Evolutionary conservation across 805 yeast genomes (phyloP).

Genomic region (Wickerhamomyces ciferrii): DNA sequence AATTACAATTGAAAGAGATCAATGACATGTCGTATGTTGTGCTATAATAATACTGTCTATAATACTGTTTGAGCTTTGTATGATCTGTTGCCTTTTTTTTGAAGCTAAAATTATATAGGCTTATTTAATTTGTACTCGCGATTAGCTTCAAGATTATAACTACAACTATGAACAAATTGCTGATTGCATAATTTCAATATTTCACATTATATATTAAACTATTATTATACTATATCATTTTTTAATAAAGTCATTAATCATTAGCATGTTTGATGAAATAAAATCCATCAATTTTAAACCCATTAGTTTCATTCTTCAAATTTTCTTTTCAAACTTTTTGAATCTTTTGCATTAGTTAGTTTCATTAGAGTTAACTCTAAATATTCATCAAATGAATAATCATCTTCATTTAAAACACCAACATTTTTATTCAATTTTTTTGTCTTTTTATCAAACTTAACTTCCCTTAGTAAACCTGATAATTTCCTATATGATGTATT

Average conservation of each 20-base stretch:
- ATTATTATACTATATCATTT: neutral
- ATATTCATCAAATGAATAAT: slow-evolving; percentile 7
- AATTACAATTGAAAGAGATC: no score
- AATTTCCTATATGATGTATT: slow-evolving; percentile 15
- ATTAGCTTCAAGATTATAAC: no score
- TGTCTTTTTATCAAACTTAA: slow-evolving; percentile 8
- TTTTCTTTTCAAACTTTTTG: neutral
- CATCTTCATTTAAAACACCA: slow-evolving; percentile 3
- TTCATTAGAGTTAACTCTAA: neutral
- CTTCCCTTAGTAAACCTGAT: slow-evolving; percentile 15
- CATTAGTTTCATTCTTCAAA: neutral
- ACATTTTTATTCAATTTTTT: neutral
- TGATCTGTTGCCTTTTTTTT: no score
- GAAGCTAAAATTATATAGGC: no score
- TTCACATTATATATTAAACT: neutral
- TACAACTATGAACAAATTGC: no score
- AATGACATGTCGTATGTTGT: no score
- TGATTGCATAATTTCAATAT: no score
- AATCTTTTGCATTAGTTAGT: neutral
- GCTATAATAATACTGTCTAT: no score
- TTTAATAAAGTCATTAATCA: neutral
- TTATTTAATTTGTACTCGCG: no score
- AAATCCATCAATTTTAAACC: no score
- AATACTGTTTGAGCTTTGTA: no score
- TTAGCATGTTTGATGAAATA: no score